Percentiles rank a stretch among this genome's conserved stretches.
Evolutionary conservation across 441 rosid species (phyloP).

Genomic region (Raphanus hybrid): DNA sequence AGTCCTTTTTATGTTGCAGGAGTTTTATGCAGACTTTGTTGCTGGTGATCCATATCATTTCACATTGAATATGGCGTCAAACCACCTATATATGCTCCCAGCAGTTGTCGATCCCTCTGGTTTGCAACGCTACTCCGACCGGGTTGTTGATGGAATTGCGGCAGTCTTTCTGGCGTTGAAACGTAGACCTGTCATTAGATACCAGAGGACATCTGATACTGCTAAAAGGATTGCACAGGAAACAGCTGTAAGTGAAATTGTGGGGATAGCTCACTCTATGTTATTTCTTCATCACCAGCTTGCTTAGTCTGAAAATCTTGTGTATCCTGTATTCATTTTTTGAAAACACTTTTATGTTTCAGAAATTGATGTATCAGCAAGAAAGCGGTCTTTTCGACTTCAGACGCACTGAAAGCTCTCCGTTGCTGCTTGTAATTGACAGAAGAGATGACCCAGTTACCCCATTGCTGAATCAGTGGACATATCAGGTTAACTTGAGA

Average conservation of each 20-base stretch:
- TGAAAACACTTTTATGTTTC: conserved; percentile 39
- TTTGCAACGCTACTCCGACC: conserved; percentile 82
- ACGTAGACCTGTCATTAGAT: conserved; percentile 91
- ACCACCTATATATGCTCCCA: conserved; percentile 88
- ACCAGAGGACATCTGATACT: conserved; percentile 90
- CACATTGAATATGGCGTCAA: conserved; percentile 77
- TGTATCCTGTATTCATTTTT: conserved; percentile 15
- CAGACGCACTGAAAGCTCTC: conserved; percentile 86
- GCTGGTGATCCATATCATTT: conserved; percentile 87
- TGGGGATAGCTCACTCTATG: conserved; percentile 1
- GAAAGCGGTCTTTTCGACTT: conserved; percentile 96
- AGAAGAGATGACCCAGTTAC: conserved; percentile 97
- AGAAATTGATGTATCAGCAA: conserved; percentile 98
- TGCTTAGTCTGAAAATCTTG: neutral
- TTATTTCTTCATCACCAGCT: conserved; percentile 13
- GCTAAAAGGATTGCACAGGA: conserved; percentile 98
- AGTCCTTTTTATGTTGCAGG: conserved; percentile 57
- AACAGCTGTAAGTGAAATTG: conserved; percentile 69
- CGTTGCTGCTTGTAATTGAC: conserved; percentile 79
- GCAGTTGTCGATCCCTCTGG: conserved; percentile 92
- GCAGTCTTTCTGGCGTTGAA: conserved; percentile 85
- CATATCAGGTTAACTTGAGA: conserved; percentile 70
- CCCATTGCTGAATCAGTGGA: conserved; percentile 94
- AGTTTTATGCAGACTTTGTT: conserved; percentile 93
- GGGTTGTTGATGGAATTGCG: conserved; percentile 88